Evolutionary conservation across 352 stramenopile species (phyloP).

Genomic region (Globisporangium paddicum): DNA sequence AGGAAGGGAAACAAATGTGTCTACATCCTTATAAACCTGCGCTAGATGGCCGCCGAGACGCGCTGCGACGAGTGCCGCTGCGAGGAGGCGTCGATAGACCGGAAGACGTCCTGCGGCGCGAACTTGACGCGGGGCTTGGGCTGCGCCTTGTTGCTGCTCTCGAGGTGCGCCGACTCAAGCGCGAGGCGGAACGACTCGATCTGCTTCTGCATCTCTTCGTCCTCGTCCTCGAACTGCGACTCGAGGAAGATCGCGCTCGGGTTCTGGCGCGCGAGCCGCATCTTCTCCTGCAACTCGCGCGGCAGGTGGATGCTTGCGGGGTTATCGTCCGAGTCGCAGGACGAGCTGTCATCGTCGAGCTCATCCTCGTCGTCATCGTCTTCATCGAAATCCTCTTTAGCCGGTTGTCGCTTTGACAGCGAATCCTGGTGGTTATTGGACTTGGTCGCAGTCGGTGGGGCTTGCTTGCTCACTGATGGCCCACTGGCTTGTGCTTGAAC

Average conservation of each 20-base stretch:
- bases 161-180: constrained; percentile 66
- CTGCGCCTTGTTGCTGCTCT: constrained; percentile 53
- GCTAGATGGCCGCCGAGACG: constrained; percentile 13
- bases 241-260: constrained; percentile 77
- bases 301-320: constrained; percentile 11
- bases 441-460: background rate
- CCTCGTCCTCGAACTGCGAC: constrained; percentile 79
- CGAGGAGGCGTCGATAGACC: constrained; percentile 30
- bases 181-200: constrained; percentile 75
- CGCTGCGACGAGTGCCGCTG: constrained; percentile 17
- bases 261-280: constrained; percentile 61
- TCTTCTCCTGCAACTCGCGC: constrained; percentile 50
- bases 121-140: constrained; percentile 65
- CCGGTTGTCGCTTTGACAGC: background rate
- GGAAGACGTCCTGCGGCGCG: constrained; percentile 67
- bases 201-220: constrained; percentile 69
- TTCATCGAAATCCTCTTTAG: constrained; percentile 19
- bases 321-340: constrained; percentile 3
- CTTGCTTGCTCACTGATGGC: background rate
- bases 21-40: background rate
- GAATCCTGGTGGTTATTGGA: background rate
- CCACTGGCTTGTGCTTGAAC: too few relatives aligned
- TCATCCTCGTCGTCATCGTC: constrained; percentile 11
- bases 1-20: background rate
- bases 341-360: background rate